These are phyloP conservation scores for Cercospora canescens DNA, from an alignment of 2,329 filamentous ascomycete genomes.

Conservation along the genomic window DNA sequence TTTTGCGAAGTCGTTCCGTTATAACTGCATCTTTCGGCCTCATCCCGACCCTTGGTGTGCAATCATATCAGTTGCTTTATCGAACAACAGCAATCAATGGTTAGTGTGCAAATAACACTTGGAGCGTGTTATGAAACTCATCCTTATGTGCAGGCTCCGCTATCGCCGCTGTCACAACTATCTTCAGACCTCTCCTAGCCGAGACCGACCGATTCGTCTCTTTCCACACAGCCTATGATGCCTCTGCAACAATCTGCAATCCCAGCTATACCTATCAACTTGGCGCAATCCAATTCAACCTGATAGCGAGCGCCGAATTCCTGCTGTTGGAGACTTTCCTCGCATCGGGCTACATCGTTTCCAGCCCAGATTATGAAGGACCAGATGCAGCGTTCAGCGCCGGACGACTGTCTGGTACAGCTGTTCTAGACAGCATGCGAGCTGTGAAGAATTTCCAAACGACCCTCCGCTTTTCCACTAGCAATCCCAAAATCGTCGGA, in stretches of 20 bases:
- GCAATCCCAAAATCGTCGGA: slow-evolving; percentile 40
- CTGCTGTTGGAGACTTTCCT: slow-evolving; percentile 26
- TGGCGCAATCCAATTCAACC: slow-evolving; percentile 23
- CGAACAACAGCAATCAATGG: slow-evolving; percentile 29
- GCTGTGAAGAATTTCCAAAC: slow-evolving; percentile 36
- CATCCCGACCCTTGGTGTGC: slow-evolving; percentile 21
- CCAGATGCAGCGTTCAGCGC: slow-evolving; percentile 32
- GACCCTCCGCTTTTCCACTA: slow-evolving; percentile 29
- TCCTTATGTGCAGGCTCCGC: slow-evolving; percentile 18
- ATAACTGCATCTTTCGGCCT: slow-evolving; percentile 27
- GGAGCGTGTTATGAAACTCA: not conserved
- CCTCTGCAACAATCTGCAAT: slow-evolving; percentile 39
- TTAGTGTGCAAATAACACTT: not conserved
- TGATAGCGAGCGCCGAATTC: slow-evolving; percentile 26
- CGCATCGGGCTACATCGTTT: slow-evolving; percentile 30
- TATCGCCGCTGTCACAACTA: slow-evolving; percentile 29
- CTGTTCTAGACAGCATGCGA: slow-evolving; percentile 45
- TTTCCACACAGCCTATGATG: slow-evolving; percentile 36
- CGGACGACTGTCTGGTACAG: slow-evolving; percentile 44
- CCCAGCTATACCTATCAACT: slow-evolving; percentile 41
- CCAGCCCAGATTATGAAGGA: slow-evolving; percentile 46
- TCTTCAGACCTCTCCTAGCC: slow-evolving; percentile 29
- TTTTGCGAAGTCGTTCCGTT: slow-evolving; percentile 27
- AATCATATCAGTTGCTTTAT: slow-evolving; percentile 30
- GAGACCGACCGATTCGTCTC: slow-evolving; percentile 31